A percentile compares a stretch with the other conserved stretches of the same genome.
These are phyloP conservation scores for Xylariaceae sp. DNA, from an alignment of 2,329 filamentous ascomycete species.

Conservation along the genomic window DNA sequence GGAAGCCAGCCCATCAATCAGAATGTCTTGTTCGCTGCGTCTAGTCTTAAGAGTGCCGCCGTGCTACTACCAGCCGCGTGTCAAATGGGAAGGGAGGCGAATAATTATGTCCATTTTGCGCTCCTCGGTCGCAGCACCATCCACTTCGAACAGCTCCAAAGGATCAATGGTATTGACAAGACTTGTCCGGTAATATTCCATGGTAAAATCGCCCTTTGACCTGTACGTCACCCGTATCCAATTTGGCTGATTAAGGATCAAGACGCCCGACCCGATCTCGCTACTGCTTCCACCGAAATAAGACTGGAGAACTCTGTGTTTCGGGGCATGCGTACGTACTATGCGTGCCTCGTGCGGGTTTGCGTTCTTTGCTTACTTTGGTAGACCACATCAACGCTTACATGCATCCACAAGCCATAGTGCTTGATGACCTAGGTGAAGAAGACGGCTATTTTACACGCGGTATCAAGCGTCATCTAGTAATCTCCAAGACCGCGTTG, in stretches of 20 bases:
- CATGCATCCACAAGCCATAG: slow-evolving; percentile 73
- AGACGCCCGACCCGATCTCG: slow-evolving; percentile 77
- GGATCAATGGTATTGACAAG: slow-evolving; percentile 75
- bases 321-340: slow-evolving; percentile 59
- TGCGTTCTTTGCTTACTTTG: slow-evolving; percentile 19
- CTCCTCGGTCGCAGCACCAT: slow-evolving; percentile 74
- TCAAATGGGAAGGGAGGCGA: slow-evolving; percentile 69
- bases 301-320: slow-evolving; percentile 65
- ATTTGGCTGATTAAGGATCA: slow-evolving; percentile 18
- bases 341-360: not conserved
- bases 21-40: slow-evolving; percentile 77
- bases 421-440: slow-evolving; percentile 64
- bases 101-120: slow-evolving; percentile 77
- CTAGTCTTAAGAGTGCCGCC: slow-evolving; percentile 69
- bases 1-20: slow-evolving; percentile 55
- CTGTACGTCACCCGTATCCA: not conserved
- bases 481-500: slow-evolving; percentile 54
- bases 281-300: slow-evolving; percentile 64
- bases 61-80: slow-evolving; percentile 79
- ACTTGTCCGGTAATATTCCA: slow-evolving; percentile 64
- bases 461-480: slow-evolving; percentile 56
- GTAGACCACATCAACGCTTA: slow-evolving; percentile 66
- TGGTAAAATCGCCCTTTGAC: slow-evolving; percentile 37
- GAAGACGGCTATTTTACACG: slow-evolving; percentile 70
- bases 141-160: slow-evolving; percentile 63